A percentile compares a stretch with the other conserved stretches of the same genome.
phyloP scores from a whole-genome alignment of 192 early-diverging fungal species.

The Podochytrium sp. region DNA sequence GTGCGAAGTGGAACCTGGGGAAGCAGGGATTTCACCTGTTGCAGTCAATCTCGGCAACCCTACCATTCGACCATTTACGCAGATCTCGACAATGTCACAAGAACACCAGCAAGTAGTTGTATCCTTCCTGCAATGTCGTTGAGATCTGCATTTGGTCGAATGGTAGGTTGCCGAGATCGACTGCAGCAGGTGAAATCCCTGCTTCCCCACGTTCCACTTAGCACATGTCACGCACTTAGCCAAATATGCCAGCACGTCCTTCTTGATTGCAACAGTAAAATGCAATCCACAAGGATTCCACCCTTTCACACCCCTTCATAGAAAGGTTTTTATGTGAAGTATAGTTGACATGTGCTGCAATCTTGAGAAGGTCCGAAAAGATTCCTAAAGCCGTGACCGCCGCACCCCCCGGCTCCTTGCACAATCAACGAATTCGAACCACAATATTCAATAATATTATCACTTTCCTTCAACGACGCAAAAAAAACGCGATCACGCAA shows the following conservation, averaged over 20 bases:
- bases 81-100: neutral
- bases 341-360: slow-evolving; percentile 41
- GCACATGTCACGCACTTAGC: neutral
- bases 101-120: neutral
- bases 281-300: neutral
- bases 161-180: neutral
- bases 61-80: neutral
- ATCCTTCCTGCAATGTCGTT: neutral
- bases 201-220: slow-evolving; percentile 3
- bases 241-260: neutral
- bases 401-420: slow-evolving; percentile 94
- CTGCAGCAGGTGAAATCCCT: neutral
- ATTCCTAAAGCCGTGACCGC: slow-evolving; percentile 99
- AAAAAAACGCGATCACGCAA: slow-evolving; percentile 50
- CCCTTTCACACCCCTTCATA: too few species aligned
- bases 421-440: slow-evolving; percentile 96
- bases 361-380: slow-evolving; percentile 90
- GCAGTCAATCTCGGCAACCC: neutral
- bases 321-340: neutral
- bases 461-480: slow-evolving; percentile 93
- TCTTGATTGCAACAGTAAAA: neutral
- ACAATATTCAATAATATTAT: slow-evolving; percentile 95
- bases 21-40: neutral
- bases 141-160: neutral
- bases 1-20: neutral